Evolutionary conservation across 108 stramenopile species (phyloP).

Genomic region (Thalassiosira profunda): DNA sequence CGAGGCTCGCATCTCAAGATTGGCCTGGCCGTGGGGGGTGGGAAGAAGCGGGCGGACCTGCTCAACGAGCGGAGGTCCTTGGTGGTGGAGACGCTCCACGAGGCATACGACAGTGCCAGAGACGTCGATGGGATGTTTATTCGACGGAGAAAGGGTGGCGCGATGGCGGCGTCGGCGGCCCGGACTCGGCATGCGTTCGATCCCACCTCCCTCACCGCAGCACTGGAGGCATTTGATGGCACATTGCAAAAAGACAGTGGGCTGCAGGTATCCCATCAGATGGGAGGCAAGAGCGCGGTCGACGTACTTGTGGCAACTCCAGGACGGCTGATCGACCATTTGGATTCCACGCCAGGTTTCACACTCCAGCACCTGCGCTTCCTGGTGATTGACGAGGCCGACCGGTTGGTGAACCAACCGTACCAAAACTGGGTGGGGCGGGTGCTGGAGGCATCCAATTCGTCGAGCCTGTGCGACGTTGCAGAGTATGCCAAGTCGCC

Average conservation of each 20-base stretch:
- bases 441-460: conserved; percentile 68
- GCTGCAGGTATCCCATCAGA: conserved; percentile 33
- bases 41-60: conserved; percentile 46
- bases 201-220: conserved; percentile 28
- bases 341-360: conserved; percentile 94
- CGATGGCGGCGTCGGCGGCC: conserved; percentile 28
- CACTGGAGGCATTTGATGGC: conserved; percentile 44
- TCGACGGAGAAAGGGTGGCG: conserved; percentile 34
- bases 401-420: conserved; percentile 90
- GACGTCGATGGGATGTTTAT: conserved; percentile 28
- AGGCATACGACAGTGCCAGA: conserved; percentile 23
- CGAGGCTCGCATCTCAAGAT: conserved; percentile 79
- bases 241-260: conserved; percentile 23
- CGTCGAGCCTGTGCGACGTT: conserved; percentile 23
- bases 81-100: conserved; percentile 40
- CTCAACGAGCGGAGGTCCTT: conserved; percentile 45
- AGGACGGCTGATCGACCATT: conserved; percentile 92
- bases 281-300: conserved; percentile 58
- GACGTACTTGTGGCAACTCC: conserved; percentile 97
- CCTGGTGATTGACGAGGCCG: conserved; percentile 96
- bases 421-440: conserved; percentile 94
- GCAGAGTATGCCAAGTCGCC: conserved; percentile 31
- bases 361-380: conserved; percentile 91
- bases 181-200: conserved; percentile 43
- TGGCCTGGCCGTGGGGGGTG: conserved; percentile 89